Evolutionary conservation across 345 rosid genomes (phyloP), one percentile per base, ranked within the genome.

Genomic region (Brassica cretica): DNA sequence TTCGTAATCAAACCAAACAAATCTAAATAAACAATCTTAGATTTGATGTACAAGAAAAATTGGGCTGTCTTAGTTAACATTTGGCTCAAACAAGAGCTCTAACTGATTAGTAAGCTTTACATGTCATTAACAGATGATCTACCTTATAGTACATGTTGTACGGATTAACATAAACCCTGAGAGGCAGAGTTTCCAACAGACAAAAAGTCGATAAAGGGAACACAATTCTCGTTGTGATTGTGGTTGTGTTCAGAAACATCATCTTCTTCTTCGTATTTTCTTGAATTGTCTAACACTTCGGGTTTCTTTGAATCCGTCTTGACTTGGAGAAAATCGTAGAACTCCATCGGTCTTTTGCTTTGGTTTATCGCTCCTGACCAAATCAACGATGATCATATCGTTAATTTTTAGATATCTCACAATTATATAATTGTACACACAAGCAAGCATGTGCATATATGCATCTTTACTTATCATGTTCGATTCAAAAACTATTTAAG

Each of bases 251-350:
- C 70, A 61, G 63, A 10, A 9, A 76, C 81, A 8, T 73, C 81
- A 60, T 81, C 79, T 60, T 78, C 62, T 70, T 66, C 64, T 46
- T 66, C 61, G 1, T 49, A 41, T 67, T 68, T 79, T 73, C 66
- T 79, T 68, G 82, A 62, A 79, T 81, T 88, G 58, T 89, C 80
- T 37, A 73, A 72, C 71, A 84, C 88, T 66, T 86, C 89, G 15
- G 83, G 84, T 78, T 60, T 86, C 49, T 84, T 87, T 1, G 89
- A 87, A n/a, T 89, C 97, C 0, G 90, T 78, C 58, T 88, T 85
- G 49, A 91, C 84, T 83, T 86, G 90, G 2, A 91, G 90, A 82
- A 91, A 91, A 44, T 91, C 87, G 76, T 89, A 89, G 62, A 91
- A 89, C 78, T 91, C 92, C 3, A 80, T 70, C 30, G 83, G 83